Base-by-base conservation (phyloP, 2,329 filamentous ascomycete species). In the Arthroderma sp. region DNA sequence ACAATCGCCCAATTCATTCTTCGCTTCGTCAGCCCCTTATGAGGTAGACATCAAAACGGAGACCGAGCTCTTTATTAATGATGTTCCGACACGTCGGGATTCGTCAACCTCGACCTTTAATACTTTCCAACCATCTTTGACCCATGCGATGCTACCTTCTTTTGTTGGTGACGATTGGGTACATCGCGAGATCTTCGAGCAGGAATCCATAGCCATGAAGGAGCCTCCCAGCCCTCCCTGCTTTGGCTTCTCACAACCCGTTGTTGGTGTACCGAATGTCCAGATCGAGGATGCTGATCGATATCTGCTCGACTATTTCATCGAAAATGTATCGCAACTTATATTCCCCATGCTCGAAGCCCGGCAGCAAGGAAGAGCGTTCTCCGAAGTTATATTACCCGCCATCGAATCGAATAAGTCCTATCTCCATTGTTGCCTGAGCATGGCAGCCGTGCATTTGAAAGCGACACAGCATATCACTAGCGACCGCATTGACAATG, bases 21-120 rank as follows among this genome's bases (percentile, higher is more conserved):
- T 64, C 65, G 65, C 69, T 3, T 64, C 72, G 8, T 74, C 75
- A 51, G 77, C 82, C 15, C 86, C 88, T 0, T 95, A 93, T 61
- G 89, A 95, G 65, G 81, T 95, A 49, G 89, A 95, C 62, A 83
- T 96, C 69, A 94, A 89, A 74, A 95, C 88, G 1, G 89, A 95
- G 68, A 77, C 85, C 52, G 86, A 95, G 55, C 87, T 93, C 71
- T 94, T 85, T 63, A 80, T 95, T 64, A 86, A 95, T 57, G 85
- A 95, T 60, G 75, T 94, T 45, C 86, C 85, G 4, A 83, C 87
- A 9, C 72, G 89, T 48, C 74, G 80, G 53, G 88, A 95, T 65
- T 94, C 87, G 8, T 85, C 85, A 30, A 81, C 87, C 33, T 93
- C 88, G 0, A 94, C 87, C 27, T 95, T 94, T 66, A 94, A 81